Evolutionary conservation across 345 rosid species (phyloP).

Genomic region (Schrenkiella parvula): DNA sequence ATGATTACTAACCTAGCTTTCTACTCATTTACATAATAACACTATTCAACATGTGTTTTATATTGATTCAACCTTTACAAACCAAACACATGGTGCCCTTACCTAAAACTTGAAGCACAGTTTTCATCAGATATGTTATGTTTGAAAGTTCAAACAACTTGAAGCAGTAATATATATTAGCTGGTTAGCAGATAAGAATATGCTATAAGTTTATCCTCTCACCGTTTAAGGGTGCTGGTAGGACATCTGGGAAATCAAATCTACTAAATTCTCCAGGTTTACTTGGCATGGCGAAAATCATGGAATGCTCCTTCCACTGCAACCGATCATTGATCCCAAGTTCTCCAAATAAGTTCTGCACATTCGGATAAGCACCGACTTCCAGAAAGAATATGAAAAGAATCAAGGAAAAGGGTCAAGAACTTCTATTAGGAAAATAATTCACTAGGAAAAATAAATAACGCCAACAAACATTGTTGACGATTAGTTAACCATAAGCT

Average conservation of each 20-base stretch:
- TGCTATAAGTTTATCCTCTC: slow-evolving; percentile 19
- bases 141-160: not conserved
- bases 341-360: slow-evolving; percentile 90
- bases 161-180: not conserved
- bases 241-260: slow-evolving; percentile 87
- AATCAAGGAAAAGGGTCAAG: not conserved
- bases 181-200: not conserved
- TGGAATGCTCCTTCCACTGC: slow-evolving; percentile 98
- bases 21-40: not conserved
- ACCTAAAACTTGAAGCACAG: not conserved
- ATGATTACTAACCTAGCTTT: not conserved
- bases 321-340: slow-evolving; percentile 85
- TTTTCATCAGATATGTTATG: not conserved
- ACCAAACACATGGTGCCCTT: not conserved
- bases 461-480: not conserved
- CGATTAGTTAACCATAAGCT: not conserved
- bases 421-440: slow-evolving; percentile 1
- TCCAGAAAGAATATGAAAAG: slow-evolving; percentile 31
- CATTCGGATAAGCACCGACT: slow-evolving; percentile 96
- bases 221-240: slow-evolving; percentile 93
- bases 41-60: not conserved
- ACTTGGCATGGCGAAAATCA: slow-evolving; percentile 98
- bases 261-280: slow-evolving; percentile 93
- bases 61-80: not conserved
- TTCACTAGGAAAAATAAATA: not conserved